These are phyloP conservation scores for Akebia trifoliata DNA, from an alignment of 164 flowering plant species.

Conservation along the genomic window DNA sequence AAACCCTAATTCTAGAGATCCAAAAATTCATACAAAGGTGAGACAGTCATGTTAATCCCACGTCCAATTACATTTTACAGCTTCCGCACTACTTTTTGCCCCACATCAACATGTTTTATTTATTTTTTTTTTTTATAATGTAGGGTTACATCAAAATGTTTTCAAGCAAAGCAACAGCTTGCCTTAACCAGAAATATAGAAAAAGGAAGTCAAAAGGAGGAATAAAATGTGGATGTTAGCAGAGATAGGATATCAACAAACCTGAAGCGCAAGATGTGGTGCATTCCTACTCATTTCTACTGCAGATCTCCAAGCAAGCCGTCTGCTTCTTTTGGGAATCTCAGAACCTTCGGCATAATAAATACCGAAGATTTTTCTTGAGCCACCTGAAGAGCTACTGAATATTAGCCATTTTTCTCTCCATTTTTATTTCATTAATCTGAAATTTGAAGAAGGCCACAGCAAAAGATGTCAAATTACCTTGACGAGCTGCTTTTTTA, in stretches of 20 bases:
- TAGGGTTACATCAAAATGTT: too few species aligned
- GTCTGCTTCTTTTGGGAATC: slow-evolving; percentile 77
- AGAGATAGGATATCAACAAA: slow-evolving; percentile 22
- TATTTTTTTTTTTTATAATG: too few species aligned
- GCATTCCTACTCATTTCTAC: slow-evolving; percentile 69
- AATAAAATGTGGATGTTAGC: background rate
- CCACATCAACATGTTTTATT: too few species aligned
- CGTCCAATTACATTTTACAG: too few species aligned
- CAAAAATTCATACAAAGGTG: too few species aligned
- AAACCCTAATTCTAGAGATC: too few species aligned
- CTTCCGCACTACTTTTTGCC: too few species aligned
- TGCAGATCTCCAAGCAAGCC: slow-evolving; percentile 81
- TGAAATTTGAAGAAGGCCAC: background rate
- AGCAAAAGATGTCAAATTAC: slow-evolving; percentile 28
- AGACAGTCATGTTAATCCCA: too few species aligned
- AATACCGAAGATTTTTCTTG: slow-evolving; percentile 52
- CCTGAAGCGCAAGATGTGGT: slow-evolving; percentile 95
- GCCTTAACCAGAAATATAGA: background rate
- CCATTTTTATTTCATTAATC: background rate
- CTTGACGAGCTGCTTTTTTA: slow-evolving; percentile 73
- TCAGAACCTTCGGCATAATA: slow-evolving; percentile 64
- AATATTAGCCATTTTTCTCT: background rate
- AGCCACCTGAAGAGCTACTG: slow-evolving; percentile 57
- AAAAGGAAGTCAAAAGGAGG: background rate
- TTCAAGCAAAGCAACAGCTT: background rate